A percentile compares a stretch with the other conserved stretches of the same genome.
These are phyloP conservation scores for Leccinum angustisporum DNA, from an alignment of 1,284 basidiomycete species.

Conservation along the genomic window DNA sequence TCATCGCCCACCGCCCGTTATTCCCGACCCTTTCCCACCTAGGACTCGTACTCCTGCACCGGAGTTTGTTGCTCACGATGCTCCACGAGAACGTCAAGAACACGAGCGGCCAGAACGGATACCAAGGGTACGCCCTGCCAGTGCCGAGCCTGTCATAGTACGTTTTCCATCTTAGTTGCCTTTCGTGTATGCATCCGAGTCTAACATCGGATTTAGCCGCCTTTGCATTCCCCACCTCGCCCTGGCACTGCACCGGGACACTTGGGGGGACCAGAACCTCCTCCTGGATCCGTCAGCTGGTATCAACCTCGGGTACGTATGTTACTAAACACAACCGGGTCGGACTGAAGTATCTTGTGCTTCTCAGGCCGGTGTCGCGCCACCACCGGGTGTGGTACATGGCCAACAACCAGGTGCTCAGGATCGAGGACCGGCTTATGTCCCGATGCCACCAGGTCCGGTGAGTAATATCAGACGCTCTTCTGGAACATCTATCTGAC, in stretches of 20 bases:
- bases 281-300: conserved; percentile 24
- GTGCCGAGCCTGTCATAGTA: conserved; percentile 23
- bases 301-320: conserved; percentile 24
- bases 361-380: conserved; percentile 24
- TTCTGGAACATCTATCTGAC: conserved; percentile 13
- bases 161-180: neutral
- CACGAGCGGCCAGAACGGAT: conserved; percentile 15
- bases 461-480: conserved; percentile 21
- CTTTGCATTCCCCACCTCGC: conserved; percentile 23
- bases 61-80: conserved; percentile 7
- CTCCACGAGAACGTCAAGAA: conserved; percentile 13
- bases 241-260: conserved; percentile 27
- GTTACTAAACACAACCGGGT: neutral
- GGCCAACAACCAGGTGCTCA: conserved; percentile 17
- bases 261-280: conserved; percentile 17
- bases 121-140: conserved; percentile 24
- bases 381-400: conserved; percentile 26
- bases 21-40: conserved; percentile 7
- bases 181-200: neutral
- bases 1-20: conserved; percentile 11
- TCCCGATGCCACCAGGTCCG: conserved; percentile 34
- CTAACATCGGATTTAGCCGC: conserved; percentile 20
- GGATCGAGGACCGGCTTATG: conserved; percentile 27
- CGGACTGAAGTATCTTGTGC: neutral
- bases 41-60: conserved; percentile 13